Conservation (phyloP, 306 rosid genomes). For the Sicyos baderoa region DNA sequence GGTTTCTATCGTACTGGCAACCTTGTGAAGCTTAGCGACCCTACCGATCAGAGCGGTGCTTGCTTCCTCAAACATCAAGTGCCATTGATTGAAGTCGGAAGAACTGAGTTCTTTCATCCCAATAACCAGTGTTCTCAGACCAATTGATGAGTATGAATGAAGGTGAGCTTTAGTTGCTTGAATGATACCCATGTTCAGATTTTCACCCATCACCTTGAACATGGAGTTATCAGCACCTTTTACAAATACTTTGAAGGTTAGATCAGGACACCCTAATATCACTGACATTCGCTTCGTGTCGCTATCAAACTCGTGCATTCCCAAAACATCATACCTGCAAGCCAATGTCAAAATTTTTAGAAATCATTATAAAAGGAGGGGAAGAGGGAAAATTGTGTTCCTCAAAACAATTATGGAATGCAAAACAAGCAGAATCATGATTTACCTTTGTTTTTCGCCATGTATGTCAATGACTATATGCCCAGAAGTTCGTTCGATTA, state of each 20-base stretch:
- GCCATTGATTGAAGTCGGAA: slow-evolving; percentile 83
- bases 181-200: slow-evolving; percentile 33
- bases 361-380: too few relatives aligned
- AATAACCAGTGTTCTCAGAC: slow-evolving; percentile 88
- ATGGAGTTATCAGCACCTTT: slow-evolving; percentile 92
- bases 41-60: slow-evolving; percentile 78
- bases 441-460: slow-evolving; percentile 63
- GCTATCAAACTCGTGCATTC: slow-evolving; percentile 91
- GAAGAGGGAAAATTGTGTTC: too few relatives aligned
- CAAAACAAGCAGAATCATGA: too few relatives aligned
- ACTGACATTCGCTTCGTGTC: slow-evolving; percentile 95
- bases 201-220: slow-evolving; percentile 57
- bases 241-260: slow-evolving; percentile 66
- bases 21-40: slow-evolving; percentile 70
- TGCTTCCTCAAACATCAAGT: slow-evolving; percentile 68
- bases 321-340: slow-evolving; percentile 83
- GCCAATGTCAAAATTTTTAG: background rate
- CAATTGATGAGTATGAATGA: slow-evolving; percentile 66
- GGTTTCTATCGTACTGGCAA: slow-evolving; percentile 56
- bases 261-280: slow-evolving; percentile 71
- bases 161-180: slow-evolving; percentile 62
- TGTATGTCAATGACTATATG: slow-evolving; percentile 76
- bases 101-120: slow-evolving; percentile 63
- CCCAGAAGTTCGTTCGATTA: slow-evolving; percentile 86
- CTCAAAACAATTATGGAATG: too few relatives aligned